A percentile compares a stretch with the other conserved stretches of the same genome.
These are phyloP conservation scores for Hypoxylon sp. DNA, from an alignment of 2,329 filamentous ascomycete species.

Conservation along the genomic window DNA sequence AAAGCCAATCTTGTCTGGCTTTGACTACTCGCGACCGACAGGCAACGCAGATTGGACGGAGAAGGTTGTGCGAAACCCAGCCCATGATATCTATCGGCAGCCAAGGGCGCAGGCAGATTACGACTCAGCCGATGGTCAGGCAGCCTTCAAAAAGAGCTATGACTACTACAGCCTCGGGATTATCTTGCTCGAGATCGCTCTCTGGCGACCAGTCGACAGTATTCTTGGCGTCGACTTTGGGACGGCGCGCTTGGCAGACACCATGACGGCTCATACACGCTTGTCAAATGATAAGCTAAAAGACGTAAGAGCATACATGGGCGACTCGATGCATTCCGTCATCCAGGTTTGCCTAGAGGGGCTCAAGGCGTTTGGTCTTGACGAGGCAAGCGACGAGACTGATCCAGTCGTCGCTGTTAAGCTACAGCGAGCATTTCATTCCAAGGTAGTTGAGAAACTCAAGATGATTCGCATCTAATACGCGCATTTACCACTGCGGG, in stretches of 20 bases:
- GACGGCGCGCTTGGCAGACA: not conserved
- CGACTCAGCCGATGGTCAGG: not conserved
- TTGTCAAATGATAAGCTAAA: not conserved
- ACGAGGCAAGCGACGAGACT: not conserved
- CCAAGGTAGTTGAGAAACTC: not conserved
- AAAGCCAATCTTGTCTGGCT: slow-evolving; percentile 55
- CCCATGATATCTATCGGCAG: slow-evolving; percentile 2
- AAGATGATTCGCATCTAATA: not conserved
- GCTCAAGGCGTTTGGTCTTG: not conserved
- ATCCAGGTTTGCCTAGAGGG: not conserved
- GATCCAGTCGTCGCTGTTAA: not conserved
- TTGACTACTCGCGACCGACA: slow-evolving; percentile 55
- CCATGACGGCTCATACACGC: not conserved
- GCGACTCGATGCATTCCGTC: not conserved
- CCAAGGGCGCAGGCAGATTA: not conserved
- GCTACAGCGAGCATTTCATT: not conserved
- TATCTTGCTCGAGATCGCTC: not conserved
- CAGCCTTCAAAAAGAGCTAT: not conserved
- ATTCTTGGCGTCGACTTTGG: not conserved
- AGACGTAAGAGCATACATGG: not conserved
- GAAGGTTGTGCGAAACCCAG: slow-evolving; percentile 46
- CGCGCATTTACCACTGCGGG: no score
- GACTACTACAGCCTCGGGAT: not conserved
- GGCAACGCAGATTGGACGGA: slow-evolving; percentile 54
- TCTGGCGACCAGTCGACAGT: not conserved